These are phyloP conservation scores for Aspergillus pseudonomiae DNA, from an alignment of 2,329 filamentous ascomycete genomes.

Conservation along the genomic window DNA sequence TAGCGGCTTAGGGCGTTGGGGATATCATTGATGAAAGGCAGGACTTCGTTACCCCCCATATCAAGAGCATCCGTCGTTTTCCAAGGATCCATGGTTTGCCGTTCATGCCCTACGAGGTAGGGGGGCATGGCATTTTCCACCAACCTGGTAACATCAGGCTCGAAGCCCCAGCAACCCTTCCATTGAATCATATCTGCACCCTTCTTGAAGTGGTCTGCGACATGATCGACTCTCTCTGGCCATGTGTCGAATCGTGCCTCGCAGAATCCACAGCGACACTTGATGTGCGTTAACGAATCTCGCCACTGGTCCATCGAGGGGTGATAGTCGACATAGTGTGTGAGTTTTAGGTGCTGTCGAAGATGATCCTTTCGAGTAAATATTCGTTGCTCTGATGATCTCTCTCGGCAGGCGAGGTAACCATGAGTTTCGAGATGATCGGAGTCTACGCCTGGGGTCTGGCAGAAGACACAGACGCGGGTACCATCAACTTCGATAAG, in stretches of 20 bases:
- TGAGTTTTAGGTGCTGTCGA: slow-evolving; percentile 58
- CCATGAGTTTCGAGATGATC: slow-evolving; percentile 61
- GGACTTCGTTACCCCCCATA: background rate
- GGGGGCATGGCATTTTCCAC: slow-evolving; percentile 41
- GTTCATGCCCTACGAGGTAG: slow-evolving; percentile 37
- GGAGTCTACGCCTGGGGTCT: slow-evolving; percentile 13
- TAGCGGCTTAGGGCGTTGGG: slow-evolving; percentile 10
- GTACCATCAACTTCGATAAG: slow-evolving; percentile 33
- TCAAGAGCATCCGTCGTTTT: slow-evolving; percentile 1
- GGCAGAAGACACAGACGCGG: slow-evolving; percentile 9
- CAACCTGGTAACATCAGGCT: slow-evolving; percentile 33
- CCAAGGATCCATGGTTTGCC: slow-evolving; percentile 10
- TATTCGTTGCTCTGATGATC: slow-evolving; percentile 58
- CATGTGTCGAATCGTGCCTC: slow-evolving; percentile 7
- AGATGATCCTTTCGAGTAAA: slow-evolving; percentile 64
- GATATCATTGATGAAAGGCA: background rate
- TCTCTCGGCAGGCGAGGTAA: slow-evolving; percentile 58
- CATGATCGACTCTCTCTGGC: slow-evolving; percentile 31
- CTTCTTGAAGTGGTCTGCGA: slow-evolving; percentile 40
- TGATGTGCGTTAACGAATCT: slow-evolving; percentile 52
- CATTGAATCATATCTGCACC: slow-evolving; percentile 40
- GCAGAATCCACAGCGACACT: slow-evolving; percentile 38
- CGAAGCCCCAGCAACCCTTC: slow-evolving; percentile 42
- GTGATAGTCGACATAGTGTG: slow-evolving; percentile 56
- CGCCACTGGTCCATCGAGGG: slow-evolving; percentile 59